A percentile compares a stretch with the other conserved stretches of the same genome.
Conservation (phyloP, 768 basidiomycete genomes). For the Auriscalpium microsporum region DNA sequence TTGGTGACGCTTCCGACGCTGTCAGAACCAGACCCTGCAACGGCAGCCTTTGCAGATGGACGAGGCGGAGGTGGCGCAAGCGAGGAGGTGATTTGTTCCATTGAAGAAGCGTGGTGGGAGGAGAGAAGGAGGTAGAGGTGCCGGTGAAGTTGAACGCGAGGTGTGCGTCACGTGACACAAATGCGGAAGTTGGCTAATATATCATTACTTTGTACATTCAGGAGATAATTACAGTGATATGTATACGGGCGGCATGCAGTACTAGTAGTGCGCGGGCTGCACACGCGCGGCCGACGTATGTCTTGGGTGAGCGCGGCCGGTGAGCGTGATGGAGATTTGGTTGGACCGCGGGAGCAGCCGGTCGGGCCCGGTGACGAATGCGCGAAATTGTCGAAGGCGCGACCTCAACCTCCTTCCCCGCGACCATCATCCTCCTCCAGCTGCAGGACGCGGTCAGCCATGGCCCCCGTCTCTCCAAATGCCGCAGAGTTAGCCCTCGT, state of each 20-base stretch:
- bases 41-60: conserved; percentile 47
- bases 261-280: too few species aligned
- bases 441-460: conserved; percentile 11
- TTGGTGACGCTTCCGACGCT: conserved; percentile 75
- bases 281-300: too few species aligned
- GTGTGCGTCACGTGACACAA: not conserved
- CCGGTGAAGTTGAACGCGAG: not conserved
- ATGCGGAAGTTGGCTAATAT: too few species aligned
- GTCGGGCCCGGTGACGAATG: too few species aligned
- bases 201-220: too few species aligned
- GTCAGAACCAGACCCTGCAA: conserved; percentile 44
- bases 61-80: conserved; percentile 43
- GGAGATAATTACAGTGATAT: too few species aligned
- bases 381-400: too few species aligned
- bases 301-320: too few species aligned
- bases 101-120: conserved; percentile 17
- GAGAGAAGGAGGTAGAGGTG: not conserved
- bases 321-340: too few species aligned
- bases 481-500: conserved; percentile 49
- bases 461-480: conserved; percentile 40
- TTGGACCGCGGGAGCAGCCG: too few species aligned
- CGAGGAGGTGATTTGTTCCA: conserved; percentile 69
- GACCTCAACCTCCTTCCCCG: not conserved
- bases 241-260: too few species aligned
- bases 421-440: too few species aligned